A percentile compares a stretch with the other conserved stretches of the same genome.
Evolutionary conservation across 371 early-diverging fungal species (phyloP).

Genomic region (Rhizopus microsporus): DNA sequence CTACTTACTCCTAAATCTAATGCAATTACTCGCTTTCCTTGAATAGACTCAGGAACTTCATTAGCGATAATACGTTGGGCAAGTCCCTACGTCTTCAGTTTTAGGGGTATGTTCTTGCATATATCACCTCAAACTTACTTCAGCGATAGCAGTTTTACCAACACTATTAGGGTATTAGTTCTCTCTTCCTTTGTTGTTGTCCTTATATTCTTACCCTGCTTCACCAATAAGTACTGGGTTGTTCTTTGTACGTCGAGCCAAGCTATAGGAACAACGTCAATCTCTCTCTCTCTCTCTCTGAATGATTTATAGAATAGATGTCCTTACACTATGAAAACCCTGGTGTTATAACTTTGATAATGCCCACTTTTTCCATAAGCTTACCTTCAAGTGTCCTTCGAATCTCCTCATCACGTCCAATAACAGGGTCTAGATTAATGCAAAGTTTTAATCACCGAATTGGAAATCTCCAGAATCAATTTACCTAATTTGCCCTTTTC

Average conservation of each 20-base stretch:
- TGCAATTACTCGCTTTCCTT: slow-evolving; percentile 73
- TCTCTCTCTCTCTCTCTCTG: neutral
- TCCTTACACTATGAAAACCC: slow-evolving; percentile 27
- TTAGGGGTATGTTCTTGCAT: neutral
- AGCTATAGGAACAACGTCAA: slow-evolving; percentile 12
- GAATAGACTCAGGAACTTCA: slow-evolving; percentile 79
- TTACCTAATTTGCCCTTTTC: slow-evolving; percentile 65
- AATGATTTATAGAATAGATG: neutral
- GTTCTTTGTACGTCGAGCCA: slow-evolving; percentile 86
- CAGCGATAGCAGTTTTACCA: slow-evolving; percentile 64
- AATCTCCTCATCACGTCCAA: slow-evolving; percentile 85
- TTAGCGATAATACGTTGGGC: slow-evolving; percentile 82
- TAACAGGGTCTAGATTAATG: slow-evolving; percentile 70
- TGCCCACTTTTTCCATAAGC: neutral
- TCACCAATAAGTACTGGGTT: slow-evolving; percentile 91
- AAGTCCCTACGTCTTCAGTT: slow-evolving; percentile 63
- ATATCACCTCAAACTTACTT: slow-evolving; percentile 26
- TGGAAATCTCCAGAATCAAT: slow-evolving; percentile 26
- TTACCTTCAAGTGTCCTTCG: slow-evolving; percentile 77
- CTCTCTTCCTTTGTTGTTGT: neutral
- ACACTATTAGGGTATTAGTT: slow-evolving; percentile 29
- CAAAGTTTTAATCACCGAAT: slow-evolving; percentile 18
- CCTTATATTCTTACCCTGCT: slow-evolving; percentile 49
- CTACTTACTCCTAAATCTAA: slow-evolving; percentile 72
- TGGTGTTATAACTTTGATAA: neutral